These are phyloP conservation scores for Malassezia obtusa DNA, from an alignment of 1,284 basidiomycete genomes.

Conservation along the genomic window DNA sequence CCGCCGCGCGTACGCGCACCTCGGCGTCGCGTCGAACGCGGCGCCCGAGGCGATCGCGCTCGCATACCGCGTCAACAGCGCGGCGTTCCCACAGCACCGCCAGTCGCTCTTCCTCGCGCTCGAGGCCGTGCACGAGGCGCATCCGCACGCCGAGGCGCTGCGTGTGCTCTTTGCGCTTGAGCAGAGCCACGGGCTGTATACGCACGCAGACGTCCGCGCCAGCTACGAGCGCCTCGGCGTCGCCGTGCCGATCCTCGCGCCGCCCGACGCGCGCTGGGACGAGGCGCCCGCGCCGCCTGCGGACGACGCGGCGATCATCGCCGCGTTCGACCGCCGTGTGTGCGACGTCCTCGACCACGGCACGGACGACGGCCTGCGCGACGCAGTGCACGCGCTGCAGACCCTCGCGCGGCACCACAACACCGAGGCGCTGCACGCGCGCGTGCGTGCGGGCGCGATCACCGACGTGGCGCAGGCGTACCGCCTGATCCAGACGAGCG, in stretches of 20 bases:
- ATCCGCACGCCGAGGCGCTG: neutral
- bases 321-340: slow-evolving; percentile 4
- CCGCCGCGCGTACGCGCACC: neutral
- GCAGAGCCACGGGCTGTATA: slow-evolving; percentile 8
- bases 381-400: neutral
- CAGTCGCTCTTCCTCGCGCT: slow-evolving; percentile 6
- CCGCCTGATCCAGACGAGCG: slow-evolving; percentile 60
- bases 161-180: slow-evolving; percentile 5
- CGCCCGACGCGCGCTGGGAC: neutral
- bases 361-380: slow-evolving; percentile 1
- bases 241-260: neutral
- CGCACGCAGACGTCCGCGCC: slow-evolving; percentile 1
- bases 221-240: slow-evolving; percentile 5
- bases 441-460: neutral
- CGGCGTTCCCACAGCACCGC: slow-evolving; percentile 1
- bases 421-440: neutral
- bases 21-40: slow-evolving; percentile 5
- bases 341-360: slow-evolving; percentile 2
- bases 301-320: neutral
- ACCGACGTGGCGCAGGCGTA: slow-evolving; percentile 65
- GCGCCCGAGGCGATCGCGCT: neutral
- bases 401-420: neutral
- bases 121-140: neutral
- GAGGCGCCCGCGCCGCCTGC: neutral
- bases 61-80: slow-evolving; percentile 5